Conservation (phyloP, 1,284 basidiomycete species). For the Rhizopogon parksii region DNA sequence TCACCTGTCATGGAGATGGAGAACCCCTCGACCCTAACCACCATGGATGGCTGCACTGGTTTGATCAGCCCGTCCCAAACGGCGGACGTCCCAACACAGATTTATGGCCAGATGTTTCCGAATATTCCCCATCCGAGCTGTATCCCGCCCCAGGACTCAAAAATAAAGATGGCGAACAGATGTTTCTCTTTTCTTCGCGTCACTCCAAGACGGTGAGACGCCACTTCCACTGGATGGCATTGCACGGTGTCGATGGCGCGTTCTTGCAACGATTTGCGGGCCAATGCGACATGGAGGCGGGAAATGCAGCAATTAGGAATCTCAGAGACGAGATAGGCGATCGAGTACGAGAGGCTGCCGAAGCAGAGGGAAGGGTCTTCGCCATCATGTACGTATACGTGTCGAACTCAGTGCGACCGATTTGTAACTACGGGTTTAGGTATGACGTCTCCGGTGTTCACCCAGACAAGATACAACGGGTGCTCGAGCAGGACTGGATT, state of each 20-base stretch:
- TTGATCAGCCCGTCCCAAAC: constrained; percentile 52
- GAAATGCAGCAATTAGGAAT: constrained; percentile 46
- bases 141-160: constrained; percentile 62
- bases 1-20: constrained; percentile 64
- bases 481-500: constrained; percentile 62
- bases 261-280: constrained; percentile 70
- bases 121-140: constrained; percentile 62
- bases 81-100: constrained; percentile 67
- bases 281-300: constrained; percentile 51
- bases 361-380: constrained; percentile 67
- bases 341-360: constrained; percentile 62
- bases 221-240: constrained; percentile 79
- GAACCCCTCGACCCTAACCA: constrained; percentile 58
- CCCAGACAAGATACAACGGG: constrained; percentile 47
- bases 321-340: constrained; percentile 68
- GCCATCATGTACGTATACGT: constrained; percentile 61
- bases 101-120: constrained; percentile 68
- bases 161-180: constrained; percentile 46
- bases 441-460: constrained; percentile 69
- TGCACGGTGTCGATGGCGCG: constrained; percentile 67
- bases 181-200: constrained; percentile 67
- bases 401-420: constrained; percentile 1
- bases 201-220: constrained; percentile 62
- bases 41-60: constrained; percentile 82
- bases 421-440: constrained; percentile 33